phyloP scores from a whole-genome alignment of 108 stramenopile species.

The Parmales sp. region DNA sequence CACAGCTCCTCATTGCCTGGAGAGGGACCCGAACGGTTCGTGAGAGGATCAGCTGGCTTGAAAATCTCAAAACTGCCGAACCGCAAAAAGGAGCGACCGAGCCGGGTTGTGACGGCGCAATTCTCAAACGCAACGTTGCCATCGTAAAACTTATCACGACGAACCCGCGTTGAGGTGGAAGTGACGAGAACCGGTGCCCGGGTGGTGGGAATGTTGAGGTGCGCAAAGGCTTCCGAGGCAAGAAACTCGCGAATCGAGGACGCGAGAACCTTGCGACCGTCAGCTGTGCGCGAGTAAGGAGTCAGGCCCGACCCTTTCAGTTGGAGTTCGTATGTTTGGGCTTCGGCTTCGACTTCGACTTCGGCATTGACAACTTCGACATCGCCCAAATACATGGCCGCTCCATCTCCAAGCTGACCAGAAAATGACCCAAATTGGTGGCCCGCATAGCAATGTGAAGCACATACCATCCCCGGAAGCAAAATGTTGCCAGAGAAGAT shows the following conservation, averaged over 20 bases:
- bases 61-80: slow-evolving; percentile 14
- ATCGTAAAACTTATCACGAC: not conserved
- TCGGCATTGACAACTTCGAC: not conserved
- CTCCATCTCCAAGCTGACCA: slow-evolving; percentile 19
- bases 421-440: slow-evolving; percentile 2
- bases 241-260: slow-evolving; percentile 88
- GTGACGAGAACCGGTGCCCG: slow-evolving; percentile 24
- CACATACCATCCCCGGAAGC: too few species aligned
- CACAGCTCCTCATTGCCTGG: not conserved
- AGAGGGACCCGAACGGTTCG: not conserved
- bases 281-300: slow-evolving; percentile 87
- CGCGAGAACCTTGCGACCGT: slow-evolving; percentile 81
- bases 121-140: not conserved
- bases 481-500: too few species aligned
- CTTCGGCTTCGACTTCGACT: not conserved
- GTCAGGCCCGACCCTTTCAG: slow-evolving; percentile 91
- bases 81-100: slow-evolving; percentile 7
- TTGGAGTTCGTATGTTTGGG: slow-evolving; percentile 93
- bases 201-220: slow-evolving; percentile 51
- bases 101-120: not conserved
- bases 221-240: slow-evolving; percentile 86
- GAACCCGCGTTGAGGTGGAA: not conserved
- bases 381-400: slow-evolving; percentile 16
- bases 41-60: not conserved
- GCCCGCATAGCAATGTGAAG: too few species aligned